These are phyloP conservation scores for Pseudonectria foliicola DNA, from an alignment of 2,329 filamentous ascomycete genomes.

Conservation along the genomic window DNA sequence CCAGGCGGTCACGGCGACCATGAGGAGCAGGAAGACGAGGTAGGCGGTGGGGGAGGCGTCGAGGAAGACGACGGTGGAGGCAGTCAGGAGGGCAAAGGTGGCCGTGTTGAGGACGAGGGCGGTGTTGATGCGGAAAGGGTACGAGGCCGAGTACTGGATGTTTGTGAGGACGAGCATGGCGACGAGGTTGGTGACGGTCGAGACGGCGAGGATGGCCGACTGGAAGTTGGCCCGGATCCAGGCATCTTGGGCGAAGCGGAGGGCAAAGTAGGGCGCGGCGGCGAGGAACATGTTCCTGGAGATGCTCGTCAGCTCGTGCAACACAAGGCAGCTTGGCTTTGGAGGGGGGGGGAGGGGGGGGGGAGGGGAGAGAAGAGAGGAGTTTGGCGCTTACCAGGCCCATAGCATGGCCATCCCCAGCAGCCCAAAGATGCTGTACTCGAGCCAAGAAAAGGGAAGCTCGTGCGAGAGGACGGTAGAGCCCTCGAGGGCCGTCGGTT, in stretches of 20 bases:
- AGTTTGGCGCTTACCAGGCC: conserved; percentile 66
- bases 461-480: conserved; percentile 28
- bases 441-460: conserved; percentile 69
- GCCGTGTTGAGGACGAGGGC: conserved; percentile 71
- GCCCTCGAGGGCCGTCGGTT: conserved; percentile 19
- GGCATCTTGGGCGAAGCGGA: conserved; percentile 63
- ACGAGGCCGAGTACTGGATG: conserved; percentile 75
- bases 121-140: conserved; percentile 75
- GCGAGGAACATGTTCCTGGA: conserved; percentile 96
- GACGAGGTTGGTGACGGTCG: conserved; percentile 72
- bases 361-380: neutral
- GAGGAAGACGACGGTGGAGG: conserved; percentile 67
- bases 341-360: neutral
- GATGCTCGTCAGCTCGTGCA: too few species aligned
- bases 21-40: conserved; percentile 72
- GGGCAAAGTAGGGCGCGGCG: conserved; percentile 86
- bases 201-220: conserved; percentile 79
- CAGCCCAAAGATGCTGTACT: conserved; percentile 79
- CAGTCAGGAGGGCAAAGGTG: conserved; percentile 69
- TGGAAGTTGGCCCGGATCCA: conserved; percentile 80
- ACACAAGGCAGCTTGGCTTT: too few species aligned
- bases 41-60: conserved; percentile 58
- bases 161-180: conserved; percentile 72
- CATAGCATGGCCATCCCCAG: conserved; percentile 92
- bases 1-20: conserved; percentile 72